These are phyloP conservation scores for Aristolochia fimbriata DNA, from an alignment of 164 flowering plant genomes.

Conservation along the genomic window DNA sequence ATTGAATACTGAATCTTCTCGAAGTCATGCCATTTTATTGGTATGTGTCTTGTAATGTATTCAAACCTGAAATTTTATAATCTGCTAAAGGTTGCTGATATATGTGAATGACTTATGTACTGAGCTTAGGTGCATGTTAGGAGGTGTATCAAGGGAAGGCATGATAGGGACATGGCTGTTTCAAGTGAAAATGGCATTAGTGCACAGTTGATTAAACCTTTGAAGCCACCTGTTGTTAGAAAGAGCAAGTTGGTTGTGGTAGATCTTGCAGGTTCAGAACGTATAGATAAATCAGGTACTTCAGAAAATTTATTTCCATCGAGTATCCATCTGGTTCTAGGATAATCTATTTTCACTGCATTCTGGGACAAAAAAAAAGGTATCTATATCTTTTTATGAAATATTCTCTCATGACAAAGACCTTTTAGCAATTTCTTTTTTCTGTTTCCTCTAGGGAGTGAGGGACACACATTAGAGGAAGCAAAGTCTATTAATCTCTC, in stretches of 20 bases:
- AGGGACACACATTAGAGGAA: slow-evolving; percentile 92
- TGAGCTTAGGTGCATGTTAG: slow-evolving; percentile 59
- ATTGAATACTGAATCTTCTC: slow-evolving; percentile 94
- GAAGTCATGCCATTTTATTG: slow-evolving; percentile 96
- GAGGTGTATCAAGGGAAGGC: slow-evolving; percentile 53
- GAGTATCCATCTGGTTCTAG: too few relatives aligned
- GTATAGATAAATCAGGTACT: slow-evolving; percentile 85
- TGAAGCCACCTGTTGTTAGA: slow-evolving; percentile 67
- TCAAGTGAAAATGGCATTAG: slow-evolving; percentile 44
- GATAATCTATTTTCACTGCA: too few relatives aligned
- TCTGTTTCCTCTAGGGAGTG: slow-evolving; percentile 57
- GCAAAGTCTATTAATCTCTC: slow-evolving; percentile 98
- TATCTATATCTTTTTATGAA: too few relatives aligned
- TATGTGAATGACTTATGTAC: neutral
- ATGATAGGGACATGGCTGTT: slow-evolving; percentile 23
- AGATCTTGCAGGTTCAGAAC: slow-evolving; percentile 99
- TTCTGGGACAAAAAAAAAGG: too few relatives aligned
- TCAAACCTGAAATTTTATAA: too few relatives aligned
- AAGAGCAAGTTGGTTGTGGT: slow-evolving; percentile 86
- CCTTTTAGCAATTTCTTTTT: neutral
- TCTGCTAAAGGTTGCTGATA: neutral
- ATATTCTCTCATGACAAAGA: too few relatives aligned
- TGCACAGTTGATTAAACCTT: slow-evolving; percentile 35
- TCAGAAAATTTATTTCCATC: too few relatives aligned
- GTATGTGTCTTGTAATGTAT: slow-evolving; percentile 21